These are phyloP conservation scores for Magnolia kwangsiensis DNA, from an alignment of 164 flowering plant species.

Conservation along the genomic window DNA sequence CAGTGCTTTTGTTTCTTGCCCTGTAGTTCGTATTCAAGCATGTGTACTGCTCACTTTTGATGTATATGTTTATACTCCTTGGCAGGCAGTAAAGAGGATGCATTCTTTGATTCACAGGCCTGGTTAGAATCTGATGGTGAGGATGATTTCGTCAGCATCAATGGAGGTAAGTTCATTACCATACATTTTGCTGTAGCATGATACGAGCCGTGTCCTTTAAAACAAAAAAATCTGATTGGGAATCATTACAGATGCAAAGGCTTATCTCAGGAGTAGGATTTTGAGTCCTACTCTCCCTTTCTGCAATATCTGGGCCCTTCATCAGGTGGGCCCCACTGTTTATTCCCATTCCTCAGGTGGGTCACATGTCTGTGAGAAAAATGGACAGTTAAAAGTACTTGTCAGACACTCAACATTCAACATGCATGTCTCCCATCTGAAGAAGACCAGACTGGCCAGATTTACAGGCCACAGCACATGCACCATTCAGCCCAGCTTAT, in stretches of 20 bases:
- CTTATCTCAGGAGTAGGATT: background rate
- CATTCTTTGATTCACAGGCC: constrained; percentile 68
- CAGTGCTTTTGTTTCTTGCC: too few species aligned
- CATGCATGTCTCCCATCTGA: too few species aligned
- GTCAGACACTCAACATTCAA: too few species aligned
- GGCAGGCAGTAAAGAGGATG: constrained; percentile 79
- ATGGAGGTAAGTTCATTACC: constrained; percentile 58
- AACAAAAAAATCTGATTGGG: too few species aligned
- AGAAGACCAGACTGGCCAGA: too few species aligned
- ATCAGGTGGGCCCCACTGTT: too few species aligned
- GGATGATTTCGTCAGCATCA: constrained; percentile 80
- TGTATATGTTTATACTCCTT: background rate
- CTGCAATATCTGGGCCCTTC: too few species aligned
- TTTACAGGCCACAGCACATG: background rate
- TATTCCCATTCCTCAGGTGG: too few species aligned
- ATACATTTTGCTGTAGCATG: background rate
- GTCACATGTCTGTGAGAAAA: too few species aligned
- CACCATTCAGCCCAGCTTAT: background rate
- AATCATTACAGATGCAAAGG: too few species aligned
- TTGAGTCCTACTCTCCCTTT: background rate
- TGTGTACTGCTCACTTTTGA: background rate
- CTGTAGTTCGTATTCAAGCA: background rate
- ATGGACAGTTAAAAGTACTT: too few species aligned
- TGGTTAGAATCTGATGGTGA: constrained; percentile 92
- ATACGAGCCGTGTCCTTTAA: background rate